Percentiles rank a stretch among this genome's conserved stretches.
Conservation (phyloP, 2,329 filamentous ascomycete genomes). For the Fusarium concolor region DNA sequence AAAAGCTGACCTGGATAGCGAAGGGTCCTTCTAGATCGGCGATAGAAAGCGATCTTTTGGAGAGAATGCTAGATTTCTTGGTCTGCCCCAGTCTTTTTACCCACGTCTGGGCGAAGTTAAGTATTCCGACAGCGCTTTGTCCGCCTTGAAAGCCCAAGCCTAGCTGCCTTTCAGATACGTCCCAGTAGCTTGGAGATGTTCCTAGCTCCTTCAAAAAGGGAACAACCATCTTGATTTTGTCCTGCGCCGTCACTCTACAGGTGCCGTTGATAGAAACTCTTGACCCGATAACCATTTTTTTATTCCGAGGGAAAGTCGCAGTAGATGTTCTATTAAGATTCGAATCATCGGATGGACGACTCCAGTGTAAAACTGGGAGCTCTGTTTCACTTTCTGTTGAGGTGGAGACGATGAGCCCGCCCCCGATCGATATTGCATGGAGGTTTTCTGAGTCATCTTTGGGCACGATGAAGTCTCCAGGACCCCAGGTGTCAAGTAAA, state of each 20-base stretch:
- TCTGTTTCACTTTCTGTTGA: too few species aligned
- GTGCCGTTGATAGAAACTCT: not conserved
- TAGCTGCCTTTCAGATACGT: fast-evolving
- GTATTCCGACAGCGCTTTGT: fast-evolving
- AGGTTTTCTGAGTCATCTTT: fast-evolving
- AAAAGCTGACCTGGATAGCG: fast-evolving
- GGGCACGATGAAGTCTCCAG: fast-evolving
- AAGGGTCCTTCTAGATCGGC: not conserved
- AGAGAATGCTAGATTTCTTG: fast-evolving
- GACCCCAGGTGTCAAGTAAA: fast-evolving
- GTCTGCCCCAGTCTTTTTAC: fast-evolving
- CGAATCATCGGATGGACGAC: too few species aligned
- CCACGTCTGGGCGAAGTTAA: not conserved
- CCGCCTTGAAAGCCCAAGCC: fast-evolving
- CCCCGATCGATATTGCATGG: not conserved
- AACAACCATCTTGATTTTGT: too few species aligned
- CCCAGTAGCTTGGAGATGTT: not conserved
- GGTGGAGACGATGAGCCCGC: fast-evolving
- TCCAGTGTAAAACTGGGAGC: too few species aligned
- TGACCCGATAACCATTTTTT: fast-evolving
- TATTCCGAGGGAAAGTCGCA: fast-evolving
- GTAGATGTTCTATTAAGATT: too few species aligned
- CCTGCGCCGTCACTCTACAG: fast-evolving
- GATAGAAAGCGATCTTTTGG: fast-evolving
- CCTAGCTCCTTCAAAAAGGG: fast-evolving